A percentile compares a stretch with the other conserved stretches of the same genome.
These are phyloP conservation scores for Penicillium macrosclerotiorum DNA, from an alignment of 495 filamentous ascomycete species.

Conservation along the genomic window DNA sequence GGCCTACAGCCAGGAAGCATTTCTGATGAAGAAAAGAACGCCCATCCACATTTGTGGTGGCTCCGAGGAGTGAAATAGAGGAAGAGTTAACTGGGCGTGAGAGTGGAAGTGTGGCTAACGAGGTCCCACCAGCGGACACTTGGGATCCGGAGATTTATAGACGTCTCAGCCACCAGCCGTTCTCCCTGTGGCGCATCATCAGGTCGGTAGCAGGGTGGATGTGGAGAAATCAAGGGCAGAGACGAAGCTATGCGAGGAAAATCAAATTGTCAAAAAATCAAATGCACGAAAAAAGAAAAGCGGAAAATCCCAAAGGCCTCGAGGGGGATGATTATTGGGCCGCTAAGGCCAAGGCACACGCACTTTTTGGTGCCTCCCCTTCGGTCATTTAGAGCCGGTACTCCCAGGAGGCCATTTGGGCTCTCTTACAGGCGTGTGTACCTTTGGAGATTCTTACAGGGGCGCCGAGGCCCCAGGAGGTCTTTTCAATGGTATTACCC, in stretches of 20 bases:
- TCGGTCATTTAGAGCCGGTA: no score
- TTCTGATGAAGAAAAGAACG: constrained; percentile 3
- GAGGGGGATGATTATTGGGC: constrained; percentile 8
- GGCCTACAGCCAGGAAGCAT: constrained; percentile 18
- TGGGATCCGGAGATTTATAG: constrained; percentile 21
- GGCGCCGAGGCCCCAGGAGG: no score
- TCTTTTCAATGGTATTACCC: no score
- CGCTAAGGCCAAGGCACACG: constrained; percentile 19
- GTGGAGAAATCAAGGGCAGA: constrained; percentile 11
- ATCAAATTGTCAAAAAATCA: background rate
- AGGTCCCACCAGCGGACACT: constrained; percentile 6
- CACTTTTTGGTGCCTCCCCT: no score
- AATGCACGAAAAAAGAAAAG: background rate
- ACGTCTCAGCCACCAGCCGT: constrained; percentile 8
- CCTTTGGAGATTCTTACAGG: no score
- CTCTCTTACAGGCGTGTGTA: no score
- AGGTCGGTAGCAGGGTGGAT: constrained; percentile 1
- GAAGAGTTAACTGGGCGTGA: no score
- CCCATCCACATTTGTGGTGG: constrained; percentile 1
- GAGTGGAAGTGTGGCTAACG: constrained; percentile 2
- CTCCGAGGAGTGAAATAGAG: background rate
- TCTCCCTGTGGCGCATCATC: constrained; percentile 3
- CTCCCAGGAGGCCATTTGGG: no score
- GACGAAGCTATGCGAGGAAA: constrained; percentile 4
- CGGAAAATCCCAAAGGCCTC: no score